Percentiles rank a stretch among this genome's conserved stretches.
These are phyloP conservation scores for Podila horticola DNA, from an alignment of 192 early-diverging fungal species.

Conservation along the genomic window DNA sequence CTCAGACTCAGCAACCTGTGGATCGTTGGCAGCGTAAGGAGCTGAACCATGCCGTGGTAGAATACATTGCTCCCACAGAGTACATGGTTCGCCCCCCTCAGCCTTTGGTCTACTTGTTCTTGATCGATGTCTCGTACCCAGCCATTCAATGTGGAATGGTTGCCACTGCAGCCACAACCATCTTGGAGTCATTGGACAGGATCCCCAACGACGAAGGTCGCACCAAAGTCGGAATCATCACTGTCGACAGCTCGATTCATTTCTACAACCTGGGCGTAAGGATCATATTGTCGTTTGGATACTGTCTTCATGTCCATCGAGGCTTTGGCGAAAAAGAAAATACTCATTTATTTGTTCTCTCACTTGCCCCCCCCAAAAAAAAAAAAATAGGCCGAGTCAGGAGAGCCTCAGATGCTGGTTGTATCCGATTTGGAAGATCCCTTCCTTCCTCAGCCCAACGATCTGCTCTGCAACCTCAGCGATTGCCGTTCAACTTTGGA, in stretches of 20 bases:
- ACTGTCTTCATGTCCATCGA: too few species aligned
- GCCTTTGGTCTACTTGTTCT: conserved; percentile 91
- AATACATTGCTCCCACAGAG: conserved; percentile 96
- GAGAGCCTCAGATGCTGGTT: conserved; percentile 95
- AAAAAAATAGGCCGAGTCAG: conserved; percentile 48
- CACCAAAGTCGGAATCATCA: conserved; percentile 90
- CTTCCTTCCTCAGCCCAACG: conserved; percentile 88
- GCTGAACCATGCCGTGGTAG: conserved; percentile 88
- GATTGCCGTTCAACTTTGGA: conserved; percentile 85
- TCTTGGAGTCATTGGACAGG: conserved; percentile 82
- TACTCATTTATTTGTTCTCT: neutral
- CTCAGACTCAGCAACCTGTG: conserved; percentile 77
- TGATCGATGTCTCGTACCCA: conserved; percentile 94
- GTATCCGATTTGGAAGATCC: conserved; percentile 92
- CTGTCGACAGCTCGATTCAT: conserved; percentile 88
- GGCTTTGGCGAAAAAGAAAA: too few species aligned
- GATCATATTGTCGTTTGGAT: conserved; percentile 9
- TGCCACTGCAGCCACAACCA: conserved; percentile 80
- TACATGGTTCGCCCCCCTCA: conserved; percentile 99
- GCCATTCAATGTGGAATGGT: conserved; percentile 84
- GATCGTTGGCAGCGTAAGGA: conserved; percentile 92
- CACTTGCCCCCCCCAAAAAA: neutral
- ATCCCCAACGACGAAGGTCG: conserved; percentile 91
- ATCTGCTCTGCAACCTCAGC: conserved; percentile 88
- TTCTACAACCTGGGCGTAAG: conserved; percentile 87